Percentiles rank a stretch among this genome's conserved stretches.
These are phyloP conservation scores for Aureobasidium lini DNA, from an alignment of 2,329 filamentous ascomycete species.

Conservation along the genomic window DNA sequence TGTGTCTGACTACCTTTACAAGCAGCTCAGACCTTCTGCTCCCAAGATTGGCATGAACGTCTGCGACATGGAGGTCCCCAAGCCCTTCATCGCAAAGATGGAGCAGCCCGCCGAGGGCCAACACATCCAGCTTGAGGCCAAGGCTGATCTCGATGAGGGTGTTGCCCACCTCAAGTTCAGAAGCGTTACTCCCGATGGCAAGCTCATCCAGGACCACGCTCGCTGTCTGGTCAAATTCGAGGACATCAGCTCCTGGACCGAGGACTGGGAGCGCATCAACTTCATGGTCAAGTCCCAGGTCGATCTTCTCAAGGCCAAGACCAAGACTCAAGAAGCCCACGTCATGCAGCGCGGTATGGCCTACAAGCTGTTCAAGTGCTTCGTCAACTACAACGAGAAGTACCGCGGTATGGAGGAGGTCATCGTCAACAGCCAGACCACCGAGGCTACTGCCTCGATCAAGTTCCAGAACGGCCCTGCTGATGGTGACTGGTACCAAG, in stretches of 20 bases:
- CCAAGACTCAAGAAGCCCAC: constrained; percentile 58
- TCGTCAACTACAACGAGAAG: constrained; percentile 50
- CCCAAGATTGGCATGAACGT: constrained; percentile 57
- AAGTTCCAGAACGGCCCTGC: constrained; percentile 48
- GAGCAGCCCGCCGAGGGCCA: constrained; percentile 45
- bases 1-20: constrained; percentile 60
- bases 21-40: constrained; percentile 51
- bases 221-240: constrained; percentile 55
- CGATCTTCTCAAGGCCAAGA: constrained; percentile 60
- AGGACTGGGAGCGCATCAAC: constrained; percentile 58
- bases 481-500: constrained; percentile 50
- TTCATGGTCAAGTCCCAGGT: constrained; percentile 51
- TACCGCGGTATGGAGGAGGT: constrained; percentile 54
- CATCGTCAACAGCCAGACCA: constrained; percentile 48
- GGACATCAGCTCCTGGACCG: constrained; percentile 52
- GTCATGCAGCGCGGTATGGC: constrained; percentile 68
- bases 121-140: constrained; percentile 54
- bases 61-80: constrained; percentile 58
- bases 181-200: constrained; percentile 54
- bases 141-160: constrained; percentile 50
- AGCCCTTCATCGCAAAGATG: constrained; percentile 57
- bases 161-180: constrained; percentile 48
- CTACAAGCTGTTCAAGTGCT: constrained; percentile 63
- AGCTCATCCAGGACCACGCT: constrained; percentile 54
- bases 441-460: constrained; percentile 48